These are phyloP conservation scores for Penicillium lagena DNA, from an alignment of 495 filamentous ascomycete genomes.

Conservation along the genomic window DNA sequence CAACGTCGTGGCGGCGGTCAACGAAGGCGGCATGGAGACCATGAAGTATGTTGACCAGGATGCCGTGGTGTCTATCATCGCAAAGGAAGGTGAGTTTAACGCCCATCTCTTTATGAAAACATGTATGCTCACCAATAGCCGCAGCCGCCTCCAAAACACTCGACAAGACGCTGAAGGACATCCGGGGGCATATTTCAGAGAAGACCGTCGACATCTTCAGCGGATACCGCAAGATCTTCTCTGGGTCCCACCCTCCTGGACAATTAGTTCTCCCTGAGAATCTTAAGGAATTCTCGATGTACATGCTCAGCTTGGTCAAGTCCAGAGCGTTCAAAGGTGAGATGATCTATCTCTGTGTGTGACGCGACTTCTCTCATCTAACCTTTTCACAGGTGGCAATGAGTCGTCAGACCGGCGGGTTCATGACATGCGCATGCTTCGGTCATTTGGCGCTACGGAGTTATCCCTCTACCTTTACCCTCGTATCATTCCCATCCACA, in stretches of 20 bases:
- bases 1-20: constrained; percentile 89
- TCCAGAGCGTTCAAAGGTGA: constrained; percentile 84
- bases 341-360: neutral
- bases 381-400: constrained; percentile 48
- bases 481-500: constrained; percentile 86
- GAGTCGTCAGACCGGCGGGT: constrained; percentile 89
- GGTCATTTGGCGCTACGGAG: constrained; percentile 77
- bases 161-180: constrained; percentile 77
- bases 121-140: neutral
- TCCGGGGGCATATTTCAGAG: constrained; percentile 77
- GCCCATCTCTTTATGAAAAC: neutral
- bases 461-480: constrained; percentile 93
- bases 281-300: constrained; percentile 96
- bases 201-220: constrained; percentile 94
- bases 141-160: constrained; percentile 71
- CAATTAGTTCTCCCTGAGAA: constrained; percentile 94
- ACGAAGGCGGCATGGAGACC: constrained; percentile 71
- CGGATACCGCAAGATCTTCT: constrained; percentile 85
- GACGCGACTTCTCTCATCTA: neutral
- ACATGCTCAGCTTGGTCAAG: constrained; percentile 88
- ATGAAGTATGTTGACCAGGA: constrained; percentile 95
- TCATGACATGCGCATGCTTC: constrained; percentile 86
- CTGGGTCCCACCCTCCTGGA: constrained; percentile 78
- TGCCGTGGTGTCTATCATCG: constrained; percentile 77
- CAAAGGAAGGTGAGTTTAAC: constrained; percentile 64